These are phyloP conservation scores for Boletus hoseneyae DNA, from an alignment of 1,284 basidiomycete species.

Conservation along the genomic window DNA sequence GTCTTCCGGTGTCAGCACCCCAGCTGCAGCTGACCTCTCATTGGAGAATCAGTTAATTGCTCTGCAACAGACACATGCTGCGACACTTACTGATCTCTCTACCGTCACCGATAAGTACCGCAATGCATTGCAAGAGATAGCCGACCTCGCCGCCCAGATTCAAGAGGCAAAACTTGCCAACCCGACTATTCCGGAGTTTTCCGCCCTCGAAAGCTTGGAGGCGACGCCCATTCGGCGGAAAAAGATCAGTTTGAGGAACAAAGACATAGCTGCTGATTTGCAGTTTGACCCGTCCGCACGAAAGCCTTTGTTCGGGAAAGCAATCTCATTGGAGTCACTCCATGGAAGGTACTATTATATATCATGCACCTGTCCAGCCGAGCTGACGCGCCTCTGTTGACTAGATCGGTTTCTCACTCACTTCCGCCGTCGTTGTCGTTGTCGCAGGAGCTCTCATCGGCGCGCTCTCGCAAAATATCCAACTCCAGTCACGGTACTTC, in stretches of 20 bases:
- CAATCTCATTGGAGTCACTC: conserved; percentile 79
- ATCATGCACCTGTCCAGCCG: background rate
- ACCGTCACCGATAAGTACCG: conserved; percentile 79
- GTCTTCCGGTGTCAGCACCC: conserved; percentile 32
- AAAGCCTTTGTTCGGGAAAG: conserved; percentile 80
- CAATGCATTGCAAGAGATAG: conserved; percentile 85
- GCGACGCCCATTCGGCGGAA: conserved; percentile 47
- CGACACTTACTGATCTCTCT: conserved; percentile 77
- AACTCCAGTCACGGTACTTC: conserved; percentile 65
- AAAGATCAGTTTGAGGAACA: conserved; percentile 44
- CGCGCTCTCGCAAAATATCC: conserved; percentile 78
- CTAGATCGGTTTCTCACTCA: conserved; percentile 81
- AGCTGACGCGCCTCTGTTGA: conserved; percentile 14
- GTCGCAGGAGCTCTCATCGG: conserved; percentile 93
- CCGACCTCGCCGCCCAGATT: conserved; percentile 80
- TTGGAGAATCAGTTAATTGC: conserved; percentile 58
- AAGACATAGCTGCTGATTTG: conserved; percentile 45
- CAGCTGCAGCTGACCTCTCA: conserved; percentile 32
- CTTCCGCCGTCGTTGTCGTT: conserved; percentile 86
- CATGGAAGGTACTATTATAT: conserved; percentile 62
- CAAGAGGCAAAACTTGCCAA: conserved; percentile 72
- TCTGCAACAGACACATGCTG: conserved; percentile 73
- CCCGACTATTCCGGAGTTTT: conserved; percentile 44
- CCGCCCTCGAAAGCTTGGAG: conserved; percentile 46
- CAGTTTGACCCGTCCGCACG: conserved; percentile 48